Conservation (phyloP, 148 eudicot genomes). For the Chenopodium album region DNA sequence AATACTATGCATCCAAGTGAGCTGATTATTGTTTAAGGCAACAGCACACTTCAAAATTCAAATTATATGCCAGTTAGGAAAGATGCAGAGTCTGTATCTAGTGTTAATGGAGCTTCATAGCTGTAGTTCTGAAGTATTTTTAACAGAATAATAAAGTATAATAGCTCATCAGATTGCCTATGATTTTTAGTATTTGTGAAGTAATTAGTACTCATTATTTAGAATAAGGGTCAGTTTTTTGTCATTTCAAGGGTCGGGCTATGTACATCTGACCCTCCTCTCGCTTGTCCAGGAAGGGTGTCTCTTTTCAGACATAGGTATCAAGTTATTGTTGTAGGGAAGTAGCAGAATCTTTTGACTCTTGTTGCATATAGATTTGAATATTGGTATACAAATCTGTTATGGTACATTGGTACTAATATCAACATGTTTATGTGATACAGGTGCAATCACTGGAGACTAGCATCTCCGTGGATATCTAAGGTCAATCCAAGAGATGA, state of each 20-base stretch:
- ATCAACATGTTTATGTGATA: conserved; percentile 9
- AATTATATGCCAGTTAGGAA: background rate
- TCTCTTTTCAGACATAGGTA: background rate
- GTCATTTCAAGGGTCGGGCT: background rate
- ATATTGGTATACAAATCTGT: background rate
- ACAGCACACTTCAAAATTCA: background rate
- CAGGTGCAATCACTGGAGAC: conserved; percentile 68
- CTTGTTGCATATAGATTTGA: background rate
- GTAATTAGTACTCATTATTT: background rate
- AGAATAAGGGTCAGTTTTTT: background rate
- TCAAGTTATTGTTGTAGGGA: background rate
- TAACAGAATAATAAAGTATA: background rate
- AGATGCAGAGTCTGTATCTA: background rate
- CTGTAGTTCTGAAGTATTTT: background rate
- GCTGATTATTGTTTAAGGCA: background rate
- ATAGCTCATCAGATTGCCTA: background rate
- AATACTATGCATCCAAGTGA: background rate
- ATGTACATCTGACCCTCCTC: background rate
- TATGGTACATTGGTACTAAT: background rate
- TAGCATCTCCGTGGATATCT: conserved; percentile 90
- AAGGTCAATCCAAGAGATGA: conserved; percentile 75
- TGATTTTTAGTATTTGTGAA: background rate
- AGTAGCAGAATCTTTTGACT: background rate
- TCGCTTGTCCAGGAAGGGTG: background rate
- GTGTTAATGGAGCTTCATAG: background rate